Percentiles rank a stretch among this genome's conserved stretches.
phyloP scores from a whole-genome alignment of 2,329 filamentous ascomycete species.

The Emmonsiellopsis sp. region DNA sequence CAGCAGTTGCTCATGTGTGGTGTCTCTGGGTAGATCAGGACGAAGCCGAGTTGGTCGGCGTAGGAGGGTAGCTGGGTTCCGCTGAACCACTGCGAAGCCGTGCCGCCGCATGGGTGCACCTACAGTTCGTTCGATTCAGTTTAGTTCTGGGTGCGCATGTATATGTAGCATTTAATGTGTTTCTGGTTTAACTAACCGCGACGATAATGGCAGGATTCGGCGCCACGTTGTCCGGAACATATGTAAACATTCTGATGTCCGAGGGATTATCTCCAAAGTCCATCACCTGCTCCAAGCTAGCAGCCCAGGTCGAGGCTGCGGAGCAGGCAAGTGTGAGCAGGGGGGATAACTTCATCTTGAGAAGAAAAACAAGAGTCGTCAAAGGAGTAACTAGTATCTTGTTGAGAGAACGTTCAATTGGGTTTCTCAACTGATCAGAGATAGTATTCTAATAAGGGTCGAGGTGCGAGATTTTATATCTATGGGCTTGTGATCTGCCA shows the following conservation, averaged over 20 bases:
- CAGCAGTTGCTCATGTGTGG: constrained; percentile 45
- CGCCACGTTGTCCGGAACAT: constrained; percentile 34
- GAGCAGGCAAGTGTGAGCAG: neutral
- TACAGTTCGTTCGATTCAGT: neutral
- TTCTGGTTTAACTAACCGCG: constrained; percentile 24
- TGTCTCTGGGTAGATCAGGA: constrained; percentile 47
- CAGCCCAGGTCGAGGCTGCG: neutral
- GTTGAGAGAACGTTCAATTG: no score
- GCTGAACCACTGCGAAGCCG: constrained; percentile 30
- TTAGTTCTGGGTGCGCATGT: neutral
- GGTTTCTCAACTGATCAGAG: no score
- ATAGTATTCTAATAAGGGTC: no score
- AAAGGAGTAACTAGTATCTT: no score
- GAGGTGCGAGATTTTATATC: no score
- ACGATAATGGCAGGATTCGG: constrained; percentile 43
- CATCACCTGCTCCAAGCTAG: constrained; percentile 19
- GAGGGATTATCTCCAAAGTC: constrained; percentile 37
- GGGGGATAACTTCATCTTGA: neutral
- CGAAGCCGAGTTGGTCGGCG: constrained; percentile 28
- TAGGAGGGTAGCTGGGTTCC: constrained; percentile 45
- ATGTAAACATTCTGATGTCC: constrained; percentile 44
- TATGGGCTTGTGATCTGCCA: no score
- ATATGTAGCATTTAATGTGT: neutral
- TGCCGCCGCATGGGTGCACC: constrained; percentile 41
- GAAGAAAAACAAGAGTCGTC: neutral